Conservation (phyloP, 805 yeast species). For the Lachancea sp. region DNA sequence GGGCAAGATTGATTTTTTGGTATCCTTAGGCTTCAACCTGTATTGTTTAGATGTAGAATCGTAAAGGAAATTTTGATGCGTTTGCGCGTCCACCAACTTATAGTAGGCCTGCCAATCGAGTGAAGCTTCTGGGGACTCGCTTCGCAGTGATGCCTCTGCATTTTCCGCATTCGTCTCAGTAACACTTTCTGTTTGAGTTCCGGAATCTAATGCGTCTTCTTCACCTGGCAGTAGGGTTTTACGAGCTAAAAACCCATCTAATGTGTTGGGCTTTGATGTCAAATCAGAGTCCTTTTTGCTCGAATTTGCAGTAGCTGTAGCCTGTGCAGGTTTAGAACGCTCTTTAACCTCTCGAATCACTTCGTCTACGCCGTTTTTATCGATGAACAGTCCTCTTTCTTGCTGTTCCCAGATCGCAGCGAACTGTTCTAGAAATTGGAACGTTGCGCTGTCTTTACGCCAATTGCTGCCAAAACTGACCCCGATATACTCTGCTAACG, state of each 20-base stretch:
- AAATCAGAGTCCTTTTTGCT: constrained; percentile 8
- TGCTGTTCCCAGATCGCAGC: constrained; percentile 85
- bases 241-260: constrained; percentile 14
- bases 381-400: constrained; percentile 80
- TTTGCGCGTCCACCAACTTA: constrained; percentile 53
- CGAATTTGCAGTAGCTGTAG: neutral
- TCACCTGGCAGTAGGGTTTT: constrained; percentile 11
- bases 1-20: constrained; percentile 19
- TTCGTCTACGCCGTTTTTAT: constrained; percentile 59
- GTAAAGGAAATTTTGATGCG: constrained; percentile 60
- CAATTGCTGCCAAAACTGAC: constrained; percentile 77
- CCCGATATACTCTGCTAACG: constrained; percentile 71
- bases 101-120: constrained; percentile 71
- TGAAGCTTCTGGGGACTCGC: constrained; percentile 1
- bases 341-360: constrained; percentile 55
- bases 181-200: neutral
- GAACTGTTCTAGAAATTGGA: constrained; percentile 55
- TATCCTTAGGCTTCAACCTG: constrained; percentile 23
- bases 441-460: constrained; percentile 39
- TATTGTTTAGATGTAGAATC: constrained; percentile 59
- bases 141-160: neutral
- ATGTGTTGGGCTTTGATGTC: constrained; percentile 7
- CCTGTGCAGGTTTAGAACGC: constrained; percentile 24
- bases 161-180: neutral
- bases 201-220: constrained; percentile 9